Evolutionary conservation across 495 filamentous ascomycete genomes (phyloP).

Genomic region (Achaetomiella virescens): DNA sequence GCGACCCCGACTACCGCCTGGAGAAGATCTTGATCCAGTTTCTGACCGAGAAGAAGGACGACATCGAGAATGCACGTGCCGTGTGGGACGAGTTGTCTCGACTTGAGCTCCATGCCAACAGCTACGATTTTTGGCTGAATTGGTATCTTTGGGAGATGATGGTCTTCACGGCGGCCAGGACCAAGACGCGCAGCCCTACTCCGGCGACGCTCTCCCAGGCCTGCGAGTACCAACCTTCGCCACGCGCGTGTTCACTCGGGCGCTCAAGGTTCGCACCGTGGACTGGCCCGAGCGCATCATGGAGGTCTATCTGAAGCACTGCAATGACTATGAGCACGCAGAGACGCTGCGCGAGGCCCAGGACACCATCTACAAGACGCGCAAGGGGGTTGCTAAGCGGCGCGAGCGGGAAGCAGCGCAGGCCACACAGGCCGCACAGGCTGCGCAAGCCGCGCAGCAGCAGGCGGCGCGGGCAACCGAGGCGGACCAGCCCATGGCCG

Average conservation of each 20-base stretch:
- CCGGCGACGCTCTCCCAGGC: conserved; percentile 31
- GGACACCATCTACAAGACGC: conserved; percentile 60
- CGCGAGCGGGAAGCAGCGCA: conserved; percentile 65
- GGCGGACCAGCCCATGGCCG: conserved; percentile 26
- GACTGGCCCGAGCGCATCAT: conserved; percentile 91
- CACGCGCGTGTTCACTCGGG: conserved; percentile 66
- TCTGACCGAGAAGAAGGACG: conserved; percentile 66
- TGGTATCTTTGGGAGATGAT: conserved; percentile 90
- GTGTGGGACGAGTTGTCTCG: conserved; percentile 65
- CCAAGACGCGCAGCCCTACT: conserved; percentile 40
- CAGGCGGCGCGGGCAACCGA: conserved; percentile 19
- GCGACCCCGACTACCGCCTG: conserved; percentile 79
- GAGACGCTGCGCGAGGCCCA: conserved; percentile 64
- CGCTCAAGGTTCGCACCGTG: conserved; percentile 60
- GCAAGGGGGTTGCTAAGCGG: conserved; percentile 55
- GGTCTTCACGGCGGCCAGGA: conserved; percentile 36
- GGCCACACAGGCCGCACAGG: conserved; percentile 38
- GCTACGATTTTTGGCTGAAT: conserved; percentile 86
- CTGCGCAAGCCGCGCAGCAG: conserved; percentile 3
- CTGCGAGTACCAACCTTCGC: conserved; percentile 52
- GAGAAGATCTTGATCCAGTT: conserved; percentile 90
- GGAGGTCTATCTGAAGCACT: conserved; percentile 76
- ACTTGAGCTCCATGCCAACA: conserved; percentile 55
- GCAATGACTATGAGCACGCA: conserved; percentile 75
- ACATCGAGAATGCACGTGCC: conserved; percentile 55